Evolutionary conservation across 2,329 filamentous ascomycete genomes (phyloP).

Genomic region (Didymella glomerata): DNA sequence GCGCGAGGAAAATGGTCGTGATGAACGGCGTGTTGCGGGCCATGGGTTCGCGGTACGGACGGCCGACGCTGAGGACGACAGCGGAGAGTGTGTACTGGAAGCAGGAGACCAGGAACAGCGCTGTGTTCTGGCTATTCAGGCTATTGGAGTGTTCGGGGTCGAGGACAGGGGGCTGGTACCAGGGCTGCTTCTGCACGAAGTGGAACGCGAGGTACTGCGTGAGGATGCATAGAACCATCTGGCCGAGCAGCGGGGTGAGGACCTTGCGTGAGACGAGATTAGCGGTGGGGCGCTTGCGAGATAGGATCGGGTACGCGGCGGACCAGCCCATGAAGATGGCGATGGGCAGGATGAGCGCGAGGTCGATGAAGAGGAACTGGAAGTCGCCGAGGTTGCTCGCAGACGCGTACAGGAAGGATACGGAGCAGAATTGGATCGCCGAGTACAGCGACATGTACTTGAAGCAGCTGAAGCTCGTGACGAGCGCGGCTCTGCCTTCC

Average conservation of each 20-base stretch:
- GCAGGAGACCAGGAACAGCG: constrained; percentile 87
- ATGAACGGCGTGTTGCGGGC: constrained; percentile 86
- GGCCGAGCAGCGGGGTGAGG: constrained; percentile 84
- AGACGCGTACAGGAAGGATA: constrained; percentile 93
- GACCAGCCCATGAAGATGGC: constrained; percentile 99
- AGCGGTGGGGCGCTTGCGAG: constrained; percentile 86
- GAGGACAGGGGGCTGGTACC: constrained; percentile 82
- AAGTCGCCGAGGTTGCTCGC: constrained; percentile 97
- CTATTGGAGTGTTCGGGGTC: constrained; percentile 83
- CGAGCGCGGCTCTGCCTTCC: constrained; percentile 90
- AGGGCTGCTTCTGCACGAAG: constrained; percentile 78
- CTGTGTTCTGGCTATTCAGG: constrained; percentile 91
- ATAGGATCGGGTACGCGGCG: constrained; percentile 78
- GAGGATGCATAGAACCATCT: constrained; percentile 81
- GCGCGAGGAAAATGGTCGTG: constrained; percentile 73
- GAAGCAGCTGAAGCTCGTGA: constrained; percentile 99
- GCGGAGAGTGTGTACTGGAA: constrained; percentile 95
- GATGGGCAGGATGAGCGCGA: constrained; percentile 90
- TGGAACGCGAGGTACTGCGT: constrained; percentile 79
- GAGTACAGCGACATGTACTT: constrained; percentile 99
- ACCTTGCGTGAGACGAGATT: constrained; percentile 93
- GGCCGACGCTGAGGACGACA: constrained; percentile 88
- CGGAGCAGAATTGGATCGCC: constrained; percentile 97
- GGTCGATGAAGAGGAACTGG: constrained; percentile 96
- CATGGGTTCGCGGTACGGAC: constrained; percentile 85